A percentile compares a stretch with the other conserved stretches of the same genome.
These are phyloP conservation scores for Hymenotorrendiella dingleyae DNA, from an alignment of 2,329 filamentous ascomycete species.

Conservation along the genomic window DNA sequence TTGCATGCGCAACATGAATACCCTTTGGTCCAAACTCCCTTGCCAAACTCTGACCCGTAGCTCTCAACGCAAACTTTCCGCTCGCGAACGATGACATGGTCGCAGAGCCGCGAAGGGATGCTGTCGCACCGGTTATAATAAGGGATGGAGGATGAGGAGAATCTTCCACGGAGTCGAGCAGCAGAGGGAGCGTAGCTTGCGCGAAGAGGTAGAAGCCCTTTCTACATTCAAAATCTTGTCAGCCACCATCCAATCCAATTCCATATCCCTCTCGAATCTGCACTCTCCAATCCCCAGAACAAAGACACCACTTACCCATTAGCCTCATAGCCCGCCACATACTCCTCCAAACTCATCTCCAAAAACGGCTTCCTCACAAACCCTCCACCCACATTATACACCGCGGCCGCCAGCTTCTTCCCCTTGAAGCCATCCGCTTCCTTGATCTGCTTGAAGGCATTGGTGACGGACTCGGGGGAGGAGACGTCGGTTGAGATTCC, in stretches of 20 bases:
- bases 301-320: slow-evolving; percentile 42
- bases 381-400: slow-evolving; percentile 59
- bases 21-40: slow-evolving; percentile 81
- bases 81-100: slow-evolving; percentile 66
- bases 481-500: slow-evolving; percentile 64
- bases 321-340: slow-evolving; percentile 40
- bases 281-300: not conserved
- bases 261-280: no score
- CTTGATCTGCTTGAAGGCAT: slow-evolving; percentile 58
- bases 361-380: slow-evolving; percentile 52
- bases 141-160: slow-evolving; percentile 65
- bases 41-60: slow-evolving; percentile 67
- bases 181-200: slow-evolving; percentile 62
- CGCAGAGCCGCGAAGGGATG: slow-evolving; percentile 67
- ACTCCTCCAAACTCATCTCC: slow-evolving; percentile 45
- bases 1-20: slow-evolving; percentile 74
- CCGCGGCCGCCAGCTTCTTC: slow-evolving; percentile 53
- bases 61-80: slow-evolving; percentile 74
- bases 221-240: slow-evolving; percentile 7
- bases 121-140: slow-evolving; percentile 83
- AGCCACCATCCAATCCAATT: no score
- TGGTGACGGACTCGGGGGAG: slow-evolving; percentile 43
- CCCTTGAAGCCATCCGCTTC: slow-evolving; percentile 52
- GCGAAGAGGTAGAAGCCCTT: slow-evolving; percentile 70
- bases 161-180: slow-evolving; percentile 53